A percentile compares a stretch with the other conserved stretches of the same genome.
These are phyloP conservation scores for Helianthus annuus DNA, from an alignment of 129 eudicot species.

Conservation along the genomic window HanXRQr2.0-SUNRISE NC_035435.2:115870016-115870515, in stretches of 20 bases:
- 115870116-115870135: slow-evolving; percentile 22
- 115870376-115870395: slow-evolving; percentile 76
- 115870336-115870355: slow-evolving; percentile 59
- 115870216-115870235: slow-evolving; percentile 51
- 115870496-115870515: slow-evolving; percentile 71
- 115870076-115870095: slow-evolving; percentile 25
- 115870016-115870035: slow-evolving; percentile 37
- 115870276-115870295: slow-evolving; percentile 57
- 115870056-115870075: slow-evolving; percentile 7
- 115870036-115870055: slow-evolving; percentile 15
- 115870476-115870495: slow-evolving; percentile 65
- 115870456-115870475: slow-evolving; percentile 60
- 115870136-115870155: slow-evolving; percentile 5
- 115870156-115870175: slow-evolving; percentile 32
- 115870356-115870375: slow-evolving; percentile 66
- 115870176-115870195: slow-evolving; percentile 40
- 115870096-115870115: slow-evolving; percentile 15
- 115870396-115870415: slow-evolving; percentile 59
- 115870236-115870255: slow-evolving; percentile 46
- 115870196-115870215: slow-evolving; percentile 39
- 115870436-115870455: slow-evolving; percentile 56
- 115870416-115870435: slow-evolving; percentile 61
- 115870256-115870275: slow-evolving; percentile 50
- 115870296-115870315: slow-evolving; percentile 52
- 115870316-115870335: slow-evolving; percentile 59